Evolutionary conservation across 345 rosid genomes (phyloP), one percentile per base, ranked within the genome.

Genomic region (Salix dunnii): DNA sequence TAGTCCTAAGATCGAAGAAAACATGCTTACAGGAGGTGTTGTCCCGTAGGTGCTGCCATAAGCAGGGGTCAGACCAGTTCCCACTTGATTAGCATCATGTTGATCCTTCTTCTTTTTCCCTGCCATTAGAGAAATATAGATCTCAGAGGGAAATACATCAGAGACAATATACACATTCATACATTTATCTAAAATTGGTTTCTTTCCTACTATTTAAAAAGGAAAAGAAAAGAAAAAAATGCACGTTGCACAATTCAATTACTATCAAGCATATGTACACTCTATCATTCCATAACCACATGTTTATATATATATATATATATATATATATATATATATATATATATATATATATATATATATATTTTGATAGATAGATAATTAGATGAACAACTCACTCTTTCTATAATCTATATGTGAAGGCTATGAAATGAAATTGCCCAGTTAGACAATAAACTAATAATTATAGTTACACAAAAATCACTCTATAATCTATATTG

Each of bases 51-150:
- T 87, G 68, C 98, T 89, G 16, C 85, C 78, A 87, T 91, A 96
- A 43, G 89, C 89, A 73, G 98, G 87, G 80, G 87, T 89, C 78
- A 82, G 67, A 64, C 90, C 86, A 79, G 75, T 79, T 31, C 82
- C 92, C 67, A 79, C 82, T 76, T 86, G 97, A 79, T 88, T 80
- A 77, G 92, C 87, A 86, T 94, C 92, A 75, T 90, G 90, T 71
- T 94, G 99, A 71, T 96, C 98, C 82, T 88, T 96, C 81, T 82
- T 89, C 83, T 91, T 96, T 85, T 92, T 96, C 65, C 97, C 93
- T 87, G 85, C 75, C 79, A 85, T 73, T 11, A 67, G 16, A n/a
- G 12, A 23, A 60, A 68, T 16, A 40, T 48, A 21, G 62, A 70
- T 68, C 64, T 28, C 63, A 30, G 49, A 61, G 27, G 12, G 31